A percentile compares a stretch with the other conserved stretches of the same genome.
Conservation (phyloP, 139 green algal species). For the Closterium sp. region DNA sequence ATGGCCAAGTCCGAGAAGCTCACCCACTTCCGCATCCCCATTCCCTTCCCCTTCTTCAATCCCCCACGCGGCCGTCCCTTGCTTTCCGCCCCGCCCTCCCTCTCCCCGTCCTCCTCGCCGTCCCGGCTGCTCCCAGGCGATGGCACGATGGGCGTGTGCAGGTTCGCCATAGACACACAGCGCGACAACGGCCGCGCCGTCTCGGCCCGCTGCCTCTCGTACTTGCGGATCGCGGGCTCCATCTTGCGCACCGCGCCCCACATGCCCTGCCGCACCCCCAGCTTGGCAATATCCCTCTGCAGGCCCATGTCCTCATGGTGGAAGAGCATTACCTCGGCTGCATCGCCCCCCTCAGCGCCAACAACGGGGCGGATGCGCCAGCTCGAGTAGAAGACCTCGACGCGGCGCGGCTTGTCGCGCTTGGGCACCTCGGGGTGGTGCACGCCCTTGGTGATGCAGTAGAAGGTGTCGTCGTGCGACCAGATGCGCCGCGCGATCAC, state of each 20-base stretch:
- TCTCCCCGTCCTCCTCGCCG: not conserved
- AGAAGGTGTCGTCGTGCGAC: slow-evolving; percentile 34
- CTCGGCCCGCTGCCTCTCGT: not conserved
- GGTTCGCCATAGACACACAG: slow-evolving; percentile 25
- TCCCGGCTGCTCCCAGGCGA: not conserved
- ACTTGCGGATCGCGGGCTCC: slow-evolving; percentile 37
- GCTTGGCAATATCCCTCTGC: slow-evolving; percentile 50
- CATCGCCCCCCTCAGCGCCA: slow-evolving; percentile 12
- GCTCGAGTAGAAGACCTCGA: slow-evolving; percentile 46
- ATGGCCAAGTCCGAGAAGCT: not conserved
- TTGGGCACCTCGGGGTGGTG: slow-evolving; percentile 31
- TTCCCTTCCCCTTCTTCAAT: not conserved
- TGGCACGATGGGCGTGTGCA: slow-evolving; percentile 16
- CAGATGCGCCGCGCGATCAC: slow-evolving; percentile 47
- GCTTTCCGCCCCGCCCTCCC: not conserved
- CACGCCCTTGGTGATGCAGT: slow-evolving; percentile 50
- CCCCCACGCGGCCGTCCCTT: not conserved
- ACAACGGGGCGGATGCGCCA: slow-evolving; percentile 33
- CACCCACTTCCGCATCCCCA: slow-evolving; percentile 3
- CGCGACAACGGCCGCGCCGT: slow-evolving; percentile 3
- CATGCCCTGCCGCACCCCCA: slow-evolving; percentile 50
- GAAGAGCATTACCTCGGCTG: slow-evolving; percentile 39
- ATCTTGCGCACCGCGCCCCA: slow-evolving; percentile 52
- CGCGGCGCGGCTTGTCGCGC: slow-evolving; percentile 17
- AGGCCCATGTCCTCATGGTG: slow-evolving; percentile 52